Base-by-base conservation (phyloP, 345 rosid species). In the Leavenworthia alabamica region DNA sequence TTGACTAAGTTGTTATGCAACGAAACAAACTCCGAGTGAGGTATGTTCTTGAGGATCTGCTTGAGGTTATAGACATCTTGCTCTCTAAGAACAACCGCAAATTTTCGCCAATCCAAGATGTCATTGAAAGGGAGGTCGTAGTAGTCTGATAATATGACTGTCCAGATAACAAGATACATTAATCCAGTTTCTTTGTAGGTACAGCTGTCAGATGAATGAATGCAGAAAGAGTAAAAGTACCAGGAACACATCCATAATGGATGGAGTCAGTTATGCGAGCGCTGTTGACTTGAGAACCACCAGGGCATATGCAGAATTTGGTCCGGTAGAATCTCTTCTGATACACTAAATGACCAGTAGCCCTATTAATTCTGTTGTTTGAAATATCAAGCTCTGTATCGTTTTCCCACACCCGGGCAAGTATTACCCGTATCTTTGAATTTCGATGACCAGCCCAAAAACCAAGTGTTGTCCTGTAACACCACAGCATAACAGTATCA, bases 371-470 rank as follows among this genome's bases (percentile, higher is more conserved):
- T 72, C 97, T 81, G 79, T 94, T 88, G 77, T 86, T 88, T 5
- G 85, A 84, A 53, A 90, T 81, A 75, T 94, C 84, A 31, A 94
- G 90, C 70, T 94, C 96, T 1, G 96, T 84, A 56, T 86, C 96
- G 60, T 94, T 94, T 76, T 88, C 97, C 97, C 99, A 90, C 0
- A 84, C 88, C 14, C 88, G 90, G 10, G 99, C 97, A 71, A 93
- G 79, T 72, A 90, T 86, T 16, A 93, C 99, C 58, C 99, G 79
- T 53, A 93, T 93, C 75, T 84, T 93, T 4, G 99, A 90, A 78
- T 86, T 90, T 29, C 97, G 73, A 71, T 88, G 96, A 65, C 97
- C 99, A 27, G 97, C 96, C 99, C 99, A 90, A 70, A 94, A 94
- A 17, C 95, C 96, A 75, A 90, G 97, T 0, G 76, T 53, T 16